Conservation (phyloP, 2,329 filamentous ascomycete genomes). For the Neoscytalidium dimidiatum region DNA sequence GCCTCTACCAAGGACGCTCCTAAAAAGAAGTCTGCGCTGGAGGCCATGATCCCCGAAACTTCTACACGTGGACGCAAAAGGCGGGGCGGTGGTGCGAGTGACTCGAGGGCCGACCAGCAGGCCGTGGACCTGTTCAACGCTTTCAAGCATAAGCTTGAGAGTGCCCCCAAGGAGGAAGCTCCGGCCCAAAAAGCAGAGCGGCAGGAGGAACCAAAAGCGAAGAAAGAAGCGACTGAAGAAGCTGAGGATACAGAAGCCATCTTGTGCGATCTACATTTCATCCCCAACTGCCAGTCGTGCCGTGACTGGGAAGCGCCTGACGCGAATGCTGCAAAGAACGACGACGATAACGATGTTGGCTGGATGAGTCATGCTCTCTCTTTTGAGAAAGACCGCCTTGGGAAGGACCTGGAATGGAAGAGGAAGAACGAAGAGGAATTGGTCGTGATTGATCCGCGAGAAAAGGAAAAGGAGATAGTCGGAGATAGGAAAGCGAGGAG, state of each 20-base stretch:
- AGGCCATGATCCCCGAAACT: slow-evolving; percentile 72
- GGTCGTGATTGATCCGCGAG: slow-evolving; percentile 87
- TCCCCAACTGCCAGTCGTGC: slow-evolving; percentile 92
- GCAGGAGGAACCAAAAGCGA: neutral
- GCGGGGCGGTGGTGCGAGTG: slow-evolving; percentile 53
- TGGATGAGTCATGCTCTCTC: slow-evolving; percentile 88
- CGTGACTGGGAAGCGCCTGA: slow-evolving; percentile 68
- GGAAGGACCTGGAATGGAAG: slow-evolving; percentile 88
- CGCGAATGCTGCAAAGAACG: slow-evolving; percentile 48
- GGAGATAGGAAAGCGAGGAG: slow-evolving; percentile 56
- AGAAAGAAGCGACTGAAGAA: slow-evolving; percentile 26
- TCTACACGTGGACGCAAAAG: slow-evolving; percentile 72
- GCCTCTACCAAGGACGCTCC: slow-evolving; percentile 31
- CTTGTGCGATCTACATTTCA: slow-evolving; percentile 93
- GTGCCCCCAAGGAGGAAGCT: slow-evolving; percentile 21
- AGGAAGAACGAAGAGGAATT: slow-evolving; percentile 83
- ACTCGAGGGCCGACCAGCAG: slow-evolving; percentile 53
- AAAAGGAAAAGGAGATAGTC: slow-evolving; percentile 74
- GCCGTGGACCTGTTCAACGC: slow-evolving; percentile 72
- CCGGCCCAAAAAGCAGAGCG: neutral
- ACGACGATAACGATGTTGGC: slow-evolving; percentile 56
- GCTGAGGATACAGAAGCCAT: slow-evolving; percentile 61
- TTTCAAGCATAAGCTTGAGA: slow-evolving; percentile 72
- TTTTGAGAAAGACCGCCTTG: slow-evolving; percentile 86
- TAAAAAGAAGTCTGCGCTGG: slow-evolving; percentile 62